A percentile compares a stretch with the other conserved stretches of the same genome.
Evolutionary conservation across 2,329 filamentous ascomycete genomes (phyloP).

Genomic region (Talaromyces sp.): DNA sequence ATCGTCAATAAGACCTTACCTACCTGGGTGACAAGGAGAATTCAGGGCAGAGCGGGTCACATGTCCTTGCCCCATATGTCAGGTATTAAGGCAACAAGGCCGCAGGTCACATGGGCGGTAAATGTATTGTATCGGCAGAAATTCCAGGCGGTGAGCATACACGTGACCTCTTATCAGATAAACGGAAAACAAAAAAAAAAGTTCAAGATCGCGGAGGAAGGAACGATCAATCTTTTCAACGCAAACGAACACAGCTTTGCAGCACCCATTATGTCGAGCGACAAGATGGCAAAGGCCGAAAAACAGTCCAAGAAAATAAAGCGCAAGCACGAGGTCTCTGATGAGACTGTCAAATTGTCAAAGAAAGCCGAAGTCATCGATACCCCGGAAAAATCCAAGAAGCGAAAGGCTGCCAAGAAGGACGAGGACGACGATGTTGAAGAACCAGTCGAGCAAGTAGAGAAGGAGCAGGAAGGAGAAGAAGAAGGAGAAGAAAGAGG

Average conservation of each 20-base stretch:
- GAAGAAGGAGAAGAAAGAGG: constrained; percentile 28
- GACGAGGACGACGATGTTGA: neutral
- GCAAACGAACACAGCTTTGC: neutral
- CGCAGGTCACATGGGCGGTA: neutral
- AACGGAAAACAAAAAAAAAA: constrained; percentile 14
- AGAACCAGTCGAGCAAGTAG: constrained; percentile 18
- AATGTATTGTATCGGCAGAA: neutral
- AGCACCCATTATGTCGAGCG: constrained; percentile 26
- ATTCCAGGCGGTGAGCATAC: neutral
- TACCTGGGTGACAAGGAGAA: neutral
- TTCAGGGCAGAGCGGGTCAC: neutral
- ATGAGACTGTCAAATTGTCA: constrained; percentile 23
- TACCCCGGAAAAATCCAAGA: constrained; percentile 27
- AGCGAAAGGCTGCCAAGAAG: constrained; percentile 19
- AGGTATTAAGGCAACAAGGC: neutral
- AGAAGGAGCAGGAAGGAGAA: constrained; percentile 24
- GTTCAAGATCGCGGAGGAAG: neutral
- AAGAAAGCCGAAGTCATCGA: constrained; percentile 27
- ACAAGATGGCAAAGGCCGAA: constrained; percentile 38
- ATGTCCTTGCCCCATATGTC: neutral
- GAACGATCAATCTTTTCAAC: neutral
- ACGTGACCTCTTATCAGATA: constrained; percentile 11
- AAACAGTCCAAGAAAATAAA: constrained; percentile 45
- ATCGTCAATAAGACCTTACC: neutral
- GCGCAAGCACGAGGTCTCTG: constrained; percentile 40